Percentiles rank a stretch among this genome's conserved stretches.
These are phyloP conservation scores for Trypanosoma boissoni DNA, from an alignment of 208 protist genomes.

Conservation along the genomic window DNA sequence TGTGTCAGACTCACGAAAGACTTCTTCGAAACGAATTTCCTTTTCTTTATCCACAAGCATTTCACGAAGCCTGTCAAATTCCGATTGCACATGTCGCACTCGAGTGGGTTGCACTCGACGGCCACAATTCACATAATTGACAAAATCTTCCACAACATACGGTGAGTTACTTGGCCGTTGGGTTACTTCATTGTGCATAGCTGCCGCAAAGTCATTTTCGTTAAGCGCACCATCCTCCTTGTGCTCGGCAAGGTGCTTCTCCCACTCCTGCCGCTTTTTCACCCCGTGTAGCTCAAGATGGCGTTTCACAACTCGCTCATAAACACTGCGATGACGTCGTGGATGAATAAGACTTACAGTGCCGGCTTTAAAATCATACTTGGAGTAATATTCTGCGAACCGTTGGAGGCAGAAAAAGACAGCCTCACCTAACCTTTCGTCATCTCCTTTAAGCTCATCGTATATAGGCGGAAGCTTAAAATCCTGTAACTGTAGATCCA, in stretches of 20 bases:
- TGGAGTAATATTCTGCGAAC: conserved; percentile 88
- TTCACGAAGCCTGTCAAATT: conserved; percentile 57
- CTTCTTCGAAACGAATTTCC: conserved; percentile 35
- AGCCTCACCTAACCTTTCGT: conserved; percentile 82
- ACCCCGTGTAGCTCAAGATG: conserved; percentile 48
- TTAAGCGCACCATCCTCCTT: conserved; percentile 44
- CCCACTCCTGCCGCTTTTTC: conserved; percentile 64
- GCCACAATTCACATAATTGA: conserved; percentile 88
- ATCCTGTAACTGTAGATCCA: conserved; percentile 27
- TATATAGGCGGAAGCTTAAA: conserved; percentile 77
- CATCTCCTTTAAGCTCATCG: conserved; percentile 65
- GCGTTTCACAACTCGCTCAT: conserved; percentile 49
- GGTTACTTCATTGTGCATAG: conserved; percentile 53
- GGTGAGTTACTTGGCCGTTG: conserved; percentile 54
- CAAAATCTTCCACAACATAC: conserved; percentile 88
- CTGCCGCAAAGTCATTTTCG: conserved; percentile 48
- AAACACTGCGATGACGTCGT: conserved; percentile 69
- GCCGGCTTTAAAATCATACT: conserved; percentile 76
- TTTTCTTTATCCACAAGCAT: conserved; percentile 41
- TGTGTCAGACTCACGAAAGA: conserved; percentile 50
- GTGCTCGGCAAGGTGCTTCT: conserved; percentile 35
- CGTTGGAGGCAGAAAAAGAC: conserved; percentile 77
- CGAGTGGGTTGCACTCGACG: conserved; percentile 53
- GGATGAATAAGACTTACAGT: conserved; percentile 86
- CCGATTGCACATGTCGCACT: conserved; percentile 42